These are phyloP conservation scores for Tanacetum coccineum DNA, from an alignment of 129 eudicot species.

Conservation along the genomic window DNA sequence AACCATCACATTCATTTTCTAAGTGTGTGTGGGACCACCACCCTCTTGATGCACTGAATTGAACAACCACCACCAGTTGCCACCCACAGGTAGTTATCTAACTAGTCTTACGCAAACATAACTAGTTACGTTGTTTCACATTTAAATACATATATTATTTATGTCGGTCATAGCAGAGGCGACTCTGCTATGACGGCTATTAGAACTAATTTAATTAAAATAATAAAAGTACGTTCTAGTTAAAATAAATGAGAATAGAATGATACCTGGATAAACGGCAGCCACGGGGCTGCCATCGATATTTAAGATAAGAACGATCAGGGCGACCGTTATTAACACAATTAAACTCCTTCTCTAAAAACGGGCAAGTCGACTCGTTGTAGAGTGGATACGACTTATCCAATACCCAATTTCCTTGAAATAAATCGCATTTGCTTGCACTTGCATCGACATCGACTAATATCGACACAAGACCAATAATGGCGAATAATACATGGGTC, in stretches of 20 bases:
- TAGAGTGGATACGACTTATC: slow-evolving; percentile 60
- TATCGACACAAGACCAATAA: slow-evolving; percentile 10
- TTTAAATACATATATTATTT: too few relatives aligned
- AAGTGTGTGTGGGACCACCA: slow-evolving; percentile 24
- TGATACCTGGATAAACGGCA: slow-evolving; percentile 56
- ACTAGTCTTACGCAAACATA: too few relatives aligned
- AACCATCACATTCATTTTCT: slow-evolving; percentile 14
- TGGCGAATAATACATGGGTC: neutral
- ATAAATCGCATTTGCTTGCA: slow-evolving; percentile 37
- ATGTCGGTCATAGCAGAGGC: too few relatives aligned
- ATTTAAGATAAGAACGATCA: slow-evolving; percentile 53
- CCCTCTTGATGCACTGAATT: slow-evolving; percentile 24
- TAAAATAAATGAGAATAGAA: neutral
- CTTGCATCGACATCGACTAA: slow-evolving; percentile 24
- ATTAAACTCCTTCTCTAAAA: slow-evolving; percentile 59
- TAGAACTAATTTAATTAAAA: too few relatives aligned
- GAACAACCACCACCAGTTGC: slow-evolving; percentile 13
- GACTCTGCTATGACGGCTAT: too few relatives aligned
- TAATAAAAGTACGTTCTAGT: neutral
- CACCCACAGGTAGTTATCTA: neutral
- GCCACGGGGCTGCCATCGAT: slow-evolving; percentile 70
- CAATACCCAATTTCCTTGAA: slow-evolving; percentile 63
- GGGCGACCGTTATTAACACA: slow-evolving; percentile 77
- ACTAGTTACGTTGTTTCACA: too few relatives aligned
- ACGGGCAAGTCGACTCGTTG: slow-evolving; percentile 52